These are phyloP conservation scores for Geranium rotundifolium DNA, from an alignment of 345 rosid species.

Conservation along the genomic window DNA sequence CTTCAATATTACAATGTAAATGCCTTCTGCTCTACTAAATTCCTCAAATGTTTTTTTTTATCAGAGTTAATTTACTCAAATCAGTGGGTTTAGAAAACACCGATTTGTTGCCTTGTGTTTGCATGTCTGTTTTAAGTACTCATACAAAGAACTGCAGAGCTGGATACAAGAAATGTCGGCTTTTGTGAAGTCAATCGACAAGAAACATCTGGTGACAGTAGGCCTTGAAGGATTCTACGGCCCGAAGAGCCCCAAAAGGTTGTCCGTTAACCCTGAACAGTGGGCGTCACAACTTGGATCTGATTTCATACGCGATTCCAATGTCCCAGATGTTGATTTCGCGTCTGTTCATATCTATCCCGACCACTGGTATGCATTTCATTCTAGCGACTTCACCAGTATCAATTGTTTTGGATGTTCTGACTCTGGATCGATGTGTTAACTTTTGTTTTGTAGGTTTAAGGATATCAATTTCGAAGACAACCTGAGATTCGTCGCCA, in stretches of 20 bases:
- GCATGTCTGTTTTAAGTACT: background rate
- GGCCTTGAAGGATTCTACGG: conserved; percentile 97
- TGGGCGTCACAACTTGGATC: conserved; percentile 87
- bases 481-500: conserved; percentile 45
- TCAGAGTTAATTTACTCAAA: no score
- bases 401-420: background rate
- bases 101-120: no score
- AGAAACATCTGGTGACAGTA: conserved; percentile 71
- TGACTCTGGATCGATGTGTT: no score
- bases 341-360: conserved; percentile 93
- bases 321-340: conserved; percentile 47
- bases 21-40: no score
- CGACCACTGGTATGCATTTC: conserved; percentile 66
- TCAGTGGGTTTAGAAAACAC: no score
- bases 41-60: no score
- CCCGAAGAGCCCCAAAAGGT: conserved; percentile 62
- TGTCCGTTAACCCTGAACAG: conserved; percentile 58
- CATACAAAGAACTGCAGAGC: conserved; percentile 35
- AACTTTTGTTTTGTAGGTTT: conserved; percentile 36
- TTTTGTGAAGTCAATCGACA: conserved; percentile 75
- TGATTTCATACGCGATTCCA: conserved; percentile 73
- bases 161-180: conserved; percentile 88
- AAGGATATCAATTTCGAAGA: conserved; percentile 52
- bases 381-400: background rate
- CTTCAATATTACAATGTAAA: no score